Base-by-base conservation (phyloP, 2,329 filamentous ascomycete genomes). In the Geosmithia putterillii region DNA sequence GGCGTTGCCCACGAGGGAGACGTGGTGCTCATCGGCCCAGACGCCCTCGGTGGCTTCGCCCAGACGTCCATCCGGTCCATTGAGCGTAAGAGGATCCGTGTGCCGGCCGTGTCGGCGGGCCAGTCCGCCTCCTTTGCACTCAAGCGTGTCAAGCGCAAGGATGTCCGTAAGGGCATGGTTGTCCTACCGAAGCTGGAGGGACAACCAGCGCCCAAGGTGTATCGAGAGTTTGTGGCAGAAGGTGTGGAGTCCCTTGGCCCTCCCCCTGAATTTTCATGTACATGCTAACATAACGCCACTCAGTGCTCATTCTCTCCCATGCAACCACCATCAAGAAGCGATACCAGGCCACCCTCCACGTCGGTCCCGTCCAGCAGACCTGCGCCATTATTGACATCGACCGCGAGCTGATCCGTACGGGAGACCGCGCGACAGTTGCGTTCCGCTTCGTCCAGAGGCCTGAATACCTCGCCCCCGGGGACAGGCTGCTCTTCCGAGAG, bases 331-430 rank as follows among this genome's bases (percentile, higher is more conserved):
- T 98, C 62, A 92, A 94, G 62, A 87, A 81, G 1, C 90, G 88
- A 54, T 98, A 98, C 52, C 92, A 98, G 66, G 92, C 92, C 1
- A 98, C 96, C 89, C 73, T 98, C 19, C 92, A 98, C 54, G 89
- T 98, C 4, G 92, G 92, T 0, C 86, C 92, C 0, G 85, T 98
- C 38, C 87, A 84, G 36, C 92, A 98, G 65, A 98, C 92, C 0
- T 98, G 92, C 57, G 81, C 88, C 10, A 95, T 98, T 57, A 94
- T 98, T 55, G 92, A 95, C 56, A 92, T 98, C 51, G 92, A 98
- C 58, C 81, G 90, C n/a, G 84, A 85, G 21, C 92, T 89, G 54
- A 95, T 98, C 50, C 79, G 92, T 7, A 95, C 90, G 0, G 92
- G 92, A 9, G 92, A 96, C 59, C 74, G 90, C n/a, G 92, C 92